Conservation (phyloP, 257 asterid species). For the Fraxinus anomala region DNA sequence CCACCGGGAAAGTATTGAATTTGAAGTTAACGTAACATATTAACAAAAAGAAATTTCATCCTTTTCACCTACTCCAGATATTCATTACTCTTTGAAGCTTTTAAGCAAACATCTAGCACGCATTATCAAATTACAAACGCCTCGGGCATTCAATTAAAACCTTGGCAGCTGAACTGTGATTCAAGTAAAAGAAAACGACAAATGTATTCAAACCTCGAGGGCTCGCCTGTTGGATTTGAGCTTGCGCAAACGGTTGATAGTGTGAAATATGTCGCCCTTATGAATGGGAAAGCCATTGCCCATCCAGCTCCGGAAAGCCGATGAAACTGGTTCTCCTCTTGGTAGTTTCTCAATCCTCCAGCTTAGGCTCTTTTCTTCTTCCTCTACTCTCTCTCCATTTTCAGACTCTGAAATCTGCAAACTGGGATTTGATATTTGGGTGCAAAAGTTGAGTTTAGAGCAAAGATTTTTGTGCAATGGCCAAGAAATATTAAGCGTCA, state of each 20-base stretch:
- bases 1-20: neutral
- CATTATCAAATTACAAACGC: neutral
- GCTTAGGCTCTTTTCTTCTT: slow-evolving; percentile 53
- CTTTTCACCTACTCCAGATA: neutral
- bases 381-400: slow-evolving; percentile 28
- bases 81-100: slow-evolving; percentile 22
- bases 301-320: slow-evolving; percentile 94
- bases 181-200: neutral
- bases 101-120: slow-evolving; percentile 47
- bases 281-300: slow-evolving; percentile 86
- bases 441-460: slow-evolving; percentile 35
- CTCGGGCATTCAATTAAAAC: neutral
- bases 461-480: slow-evolving; percentile 25
- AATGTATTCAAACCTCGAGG: slow-evolving; percentile 57
- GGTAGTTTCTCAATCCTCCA: slow-evolving; percentile 63
- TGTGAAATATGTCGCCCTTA: slow-evolving; percentile 71
- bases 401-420: slow-evolving; percentile 37
- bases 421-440: slow-evolving; percentile 27
- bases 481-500: slow-evolving; percentile 38
- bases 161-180: neutral
- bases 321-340: slow-evolving; percentile 53
- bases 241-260: slow-evolving; percentile 76
- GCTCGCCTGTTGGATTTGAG: slow-evolving; percentile 65
- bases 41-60: neutral
- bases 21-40: neutral